Percentiles rank a stretch among this genome's conserved stretches.
These are phyloP conservation scores for Talaromyces borbonicus DNA, from an alignment of 495 filamentous ascomycete species.

Conservation along the genomic window DNA sequence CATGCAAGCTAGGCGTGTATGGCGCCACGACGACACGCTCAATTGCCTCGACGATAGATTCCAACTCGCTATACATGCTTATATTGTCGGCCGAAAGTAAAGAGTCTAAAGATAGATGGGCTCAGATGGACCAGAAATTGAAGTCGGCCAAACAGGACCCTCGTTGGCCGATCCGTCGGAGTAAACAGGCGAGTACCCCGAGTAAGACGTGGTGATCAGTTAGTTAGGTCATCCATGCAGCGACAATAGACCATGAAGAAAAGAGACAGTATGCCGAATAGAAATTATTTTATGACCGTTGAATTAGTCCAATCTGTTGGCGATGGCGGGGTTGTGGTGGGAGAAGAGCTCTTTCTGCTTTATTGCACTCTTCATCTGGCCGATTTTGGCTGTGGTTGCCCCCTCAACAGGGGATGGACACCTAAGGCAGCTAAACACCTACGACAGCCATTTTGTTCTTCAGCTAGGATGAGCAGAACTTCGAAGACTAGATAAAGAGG, in stretches of 20 bases:
- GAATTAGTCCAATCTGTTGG: too few relatives aligned
- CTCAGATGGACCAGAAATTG: too few relatives aligned
- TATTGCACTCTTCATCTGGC: conserved; percentile 12
- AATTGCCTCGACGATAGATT: conserved; percentile 18
- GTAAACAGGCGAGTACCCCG: neutral
- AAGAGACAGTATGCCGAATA: too few relatives aligned
- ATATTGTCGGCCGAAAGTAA: neutral
- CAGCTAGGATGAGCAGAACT: too few relatives aligned
- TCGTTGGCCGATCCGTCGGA: neutral
- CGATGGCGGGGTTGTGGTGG: neutral
- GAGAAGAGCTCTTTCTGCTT: neutral
- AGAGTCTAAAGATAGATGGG: neutral
- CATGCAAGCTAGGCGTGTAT: conserved; percentile 34
- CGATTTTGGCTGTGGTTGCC: conserved; percentile 33
- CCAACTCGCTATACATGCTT: neutral
- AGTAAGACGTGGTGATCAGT: too few relatives aligned
- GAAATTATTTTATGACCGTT: too few relatives aligned
- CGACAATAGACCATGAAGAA: too few relatives aligned
- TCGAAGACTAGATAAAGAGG: too few relatives aligned
- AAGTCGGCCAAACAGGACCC: neutral
- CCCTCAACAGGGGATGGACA: conserved; percentile 17
- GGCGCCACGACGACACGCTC: conserved; percentile 33
- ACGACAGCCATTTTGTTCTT: neutral
- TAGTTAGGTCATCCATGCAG: too few relatives aligned
- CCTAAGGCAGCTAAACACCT: neutral